Evolutionary conservation across 331 rosid genomes (phyloP).

Genomic region (Acacia concinna): DNA sequence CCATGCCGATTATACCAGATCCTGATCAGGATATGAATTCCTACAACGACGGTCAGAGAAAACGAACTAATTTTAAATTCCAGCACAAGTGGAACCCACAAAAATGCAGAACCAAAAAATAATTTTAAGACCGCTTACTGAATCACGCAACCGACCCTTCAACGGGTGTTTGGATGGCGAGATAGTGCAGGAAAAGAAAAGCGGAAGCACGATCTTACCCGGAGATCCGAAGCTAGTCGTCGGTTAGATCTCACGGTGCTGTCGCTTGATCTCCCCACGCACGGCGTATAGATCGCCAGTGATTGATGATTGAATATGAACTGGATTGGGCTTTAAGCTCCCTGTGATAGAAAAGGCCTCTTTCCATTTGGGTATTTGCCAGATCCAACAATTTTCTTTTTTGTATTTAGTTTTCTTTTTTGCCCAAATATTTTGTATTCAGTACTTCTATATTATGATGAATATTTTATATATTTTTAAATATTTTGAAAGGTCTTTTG

Average conservation of each 20-base stretch:
- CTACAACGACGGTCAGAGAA: background rate
- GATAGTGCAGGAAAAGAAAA: background rate
- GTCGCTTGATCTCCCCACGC: constrained; percentile 25
- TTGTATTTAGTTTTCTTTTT: no score
- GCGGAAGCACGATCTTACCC: constrained; percentile 25
- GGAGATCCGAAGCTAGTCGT: constrained; percentile 23
- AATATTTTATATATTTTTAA: no score
- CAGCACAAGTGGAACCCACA: background rate
- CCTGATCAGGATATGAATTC: constrained; percentile 46
- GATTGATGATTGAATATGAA: background rate
- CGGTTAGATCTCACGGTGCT: constrained; percentile 37
- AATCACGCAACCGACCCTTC: background rate
- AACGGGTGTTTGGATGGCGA: constrained; percentile 18
- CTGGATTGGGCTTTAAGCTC: background rate
- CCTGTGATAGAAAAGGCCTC: background rate
- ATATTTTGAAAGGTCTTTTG: no score
- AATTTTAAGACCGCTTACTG: background rate
- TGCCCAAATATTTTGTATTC: no score
- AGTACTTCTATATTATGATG: no score
- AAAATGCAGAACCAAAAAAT: background rate
- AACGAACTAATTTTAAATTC: background rate
- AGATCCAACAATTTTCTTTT: background rate
- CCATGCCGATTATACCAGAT: constrained; percentile 53
- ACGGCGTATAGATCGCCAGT: constrained; percentile 17
- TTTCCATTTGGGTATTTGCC: background rate